These are phyloP conservation scores for Stephania yunnanensis DNA, from an alignment of 164 flowering plant genomes.

Conservation along the genomic window DNA sequence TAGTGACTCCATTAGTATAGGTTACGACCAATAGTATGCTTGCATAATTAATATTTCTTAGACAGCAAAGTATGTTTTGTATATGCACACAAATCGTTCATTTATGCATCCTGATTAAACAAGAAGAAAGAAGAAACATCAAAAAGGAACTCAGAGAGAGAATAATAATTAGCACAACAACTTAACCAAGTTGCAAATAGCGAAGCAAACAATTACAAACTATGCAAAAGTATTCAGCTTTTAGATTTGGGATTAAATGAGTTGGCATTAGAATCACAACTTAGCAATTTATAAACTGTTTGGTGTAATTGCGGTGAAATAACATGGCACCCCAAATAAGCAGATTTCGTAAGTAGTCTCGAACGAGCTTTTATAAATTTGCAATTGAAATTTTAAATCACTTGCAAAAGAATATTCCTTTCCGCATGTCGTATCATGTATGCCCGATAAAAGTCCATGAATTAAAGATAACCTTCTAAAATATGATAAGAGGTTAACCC, in stretches of 20 bases:
- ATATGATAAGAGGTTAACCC: no score
- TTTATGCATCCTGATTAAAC: slow-evolving; percentile 5
- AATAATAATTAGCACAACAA: not conserved
- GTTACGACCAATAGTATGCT: not conserved
- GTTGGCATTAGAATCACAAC: no score
- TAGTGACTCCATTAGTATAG: slow-evolving; percentile 6
- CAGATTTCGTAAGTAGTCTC: no score
- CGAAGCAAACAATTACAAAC: not conserved
- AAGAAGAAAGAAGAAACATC: slow-evolving; percentile 1
- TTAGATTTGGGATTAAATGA: no score
- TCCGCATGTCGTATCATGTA: no score
- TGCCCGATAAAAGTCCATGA: no score
- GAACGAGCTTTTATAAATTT: not conserved
- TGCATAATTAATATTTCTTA: slow-evolving; percentile 3
- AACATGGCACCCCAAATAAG: no score
- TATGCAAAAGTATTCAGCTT: not conserved
- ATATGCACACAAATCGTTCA: not conserved
- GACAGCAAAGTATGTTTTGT: not conserved
- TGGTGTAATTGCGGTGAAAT: no score
- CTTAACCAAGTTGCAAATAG: not conserved
- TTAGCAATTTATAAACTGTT: no score
- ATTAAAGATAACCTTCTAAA: no score
- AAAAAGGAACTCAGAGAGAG: not conserved
- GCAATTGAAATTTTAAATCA: not conserved
- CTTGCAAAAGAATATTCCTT: no score